Conservation (phyloP, 352 stramenopile species). For the Pythium periplocum region DNA sequence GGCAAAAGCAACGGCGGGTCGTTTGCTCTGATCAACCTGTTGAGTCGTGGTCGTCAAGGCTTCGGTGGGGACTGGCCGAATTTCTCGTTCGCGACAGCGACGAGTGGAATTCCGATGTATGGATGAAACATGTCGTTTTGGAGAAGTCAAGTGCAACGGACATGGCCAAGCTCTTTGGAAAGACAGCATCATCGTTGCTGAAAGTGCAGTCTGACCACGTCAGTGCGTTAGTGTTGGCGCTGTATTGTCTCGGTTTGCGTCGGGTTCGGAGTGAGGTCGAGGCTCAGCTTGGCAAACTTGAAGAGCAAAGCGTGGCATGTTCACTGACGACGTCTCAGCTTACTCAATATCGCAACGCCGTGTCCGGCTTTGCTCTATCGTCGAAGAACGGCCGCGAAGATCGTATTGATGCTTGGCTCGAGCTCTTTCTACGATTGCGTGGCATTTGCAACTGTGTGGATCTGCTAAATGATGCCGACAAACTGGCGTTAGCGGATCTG, state of each 20-base stretch:
- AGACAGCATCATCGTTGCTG: slow-evolving; percentile 34
- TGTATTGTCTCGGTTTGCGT: slow-evolving; percentile 59
- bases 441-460: slow-evolving; percentile 81
- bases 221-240: slow-evolving; percentile 36
- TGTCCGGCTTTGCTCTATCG: slow-evolving; percentile 48
- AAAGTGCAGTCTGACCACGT: slow-evolving; percentile 37
- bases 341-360: slow-evolving; percentile 60
- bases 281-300: slow-evolving; percentile 66
- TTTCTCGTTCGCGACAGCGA: slow-evolving; percentile 27
- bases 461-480: slow-evolving; percentile 69
- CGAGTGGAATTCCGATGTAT: slow-evolving; percentile 12
- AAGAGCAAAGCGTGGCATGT: slow-evolving; percentile 77
- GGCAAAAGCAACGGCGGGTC: slow-evolving; percentile 42
- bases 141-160: slow-evolving; percentile 39
- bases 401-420: slow-evolving; percentile 54
- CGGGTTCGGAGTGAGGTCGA: slow-evolving; percentile 77
- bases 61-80: slow-evolving; percentile 38
- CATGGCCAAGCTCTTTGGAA: slow-evolving; percentile 41
- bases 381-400: slow-evolving; percentile 39
- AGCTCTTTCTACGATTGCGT: slow-evolving; percentile 57
- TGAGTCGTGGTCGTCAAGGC: slow-evolving; percentile 43
- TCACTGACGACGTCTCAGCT: slow-evolving; percentile 41
- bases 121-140: slow-evolving; percentile 22
- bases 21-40: slow-evolving; percentile 59
- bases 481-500: slow-evolving; percentile 66